Evolutionary conservation across 768 basidiomycete species (phyloP).

Genomic region (Trametes villosa): DNA sequence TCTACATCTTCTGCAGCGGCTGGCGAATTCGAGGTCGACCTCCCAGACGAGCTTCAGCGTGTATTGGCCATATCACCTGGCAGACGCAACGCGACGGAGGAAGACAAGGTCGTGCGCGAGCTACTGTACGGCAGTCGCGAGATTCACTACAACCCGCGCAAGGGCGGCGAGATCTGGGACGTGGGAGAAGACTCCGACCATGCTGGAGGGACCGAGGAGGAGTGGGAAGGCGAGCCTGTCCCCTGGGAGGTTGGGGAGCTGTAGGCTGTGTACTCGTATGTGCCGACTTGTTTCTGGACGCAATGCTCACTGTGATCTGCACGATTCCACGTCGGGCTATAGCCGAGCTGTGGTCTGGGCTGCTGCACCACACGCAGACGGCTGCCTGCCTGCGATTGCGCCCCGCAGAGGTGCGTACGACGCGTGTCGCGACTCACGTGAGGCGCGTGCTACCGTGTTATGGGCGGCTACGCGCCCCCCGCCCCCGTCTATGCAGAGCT

Average conservation of each 20-base stretch:
- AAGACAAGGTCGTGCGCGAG: constrained; percentile 58
- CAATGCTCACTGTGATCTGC: constrained; percentile 23
- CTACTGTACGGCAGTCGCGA: constrained; percentile 62
- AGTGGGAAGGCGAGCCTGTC: constrained; percentile 82
- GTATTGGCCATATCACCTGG: constrained; percentile 63
- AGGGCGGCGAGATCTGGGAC: constrained; percentile 64
- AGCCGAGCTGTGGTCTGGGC: constrained; percentile 20
- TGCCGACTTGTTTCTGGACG: constrained; percentile 18
- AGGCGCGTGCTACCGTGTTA: constrained; percentile 29
- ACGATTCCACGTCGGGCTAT: neutral
- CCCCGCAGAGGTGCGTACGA: constrained; percentile 17
- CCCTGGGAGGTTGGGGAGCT: constrained; percentile 83
- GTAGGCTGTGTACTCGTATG: constrained; percentile 41
- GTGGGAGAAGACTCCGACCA: constrained; percentile 44
- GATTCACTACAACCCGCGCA: constrained; percentile 61
- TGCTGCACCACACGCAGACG: constrained; percentile 1
- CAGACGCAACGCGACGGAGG: constrained; percentile 30
- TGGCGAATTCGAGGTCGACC: constrained; percentile 51
- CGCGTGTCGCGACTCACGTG: constrained; percentile 31
- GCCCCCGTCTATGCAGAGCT: constrained; percentile 12
- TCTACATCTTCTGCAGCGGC: constrained; percentile 18
- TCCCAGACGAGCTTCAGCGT: constrained; percentile 68
- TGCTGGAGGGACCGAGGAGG: constrained; percentile 42
- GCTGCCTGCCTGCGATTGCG: neutral
- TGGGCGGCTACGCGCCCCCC: constrained; percentile 26